Percentiles rank a stretch among this genome's conserved stretches.
Evolutionary conservation across 2,329 filamentous ascomycete genomes (phyloP).

Genomic region (Achaetomium macrosporum): DNA sequence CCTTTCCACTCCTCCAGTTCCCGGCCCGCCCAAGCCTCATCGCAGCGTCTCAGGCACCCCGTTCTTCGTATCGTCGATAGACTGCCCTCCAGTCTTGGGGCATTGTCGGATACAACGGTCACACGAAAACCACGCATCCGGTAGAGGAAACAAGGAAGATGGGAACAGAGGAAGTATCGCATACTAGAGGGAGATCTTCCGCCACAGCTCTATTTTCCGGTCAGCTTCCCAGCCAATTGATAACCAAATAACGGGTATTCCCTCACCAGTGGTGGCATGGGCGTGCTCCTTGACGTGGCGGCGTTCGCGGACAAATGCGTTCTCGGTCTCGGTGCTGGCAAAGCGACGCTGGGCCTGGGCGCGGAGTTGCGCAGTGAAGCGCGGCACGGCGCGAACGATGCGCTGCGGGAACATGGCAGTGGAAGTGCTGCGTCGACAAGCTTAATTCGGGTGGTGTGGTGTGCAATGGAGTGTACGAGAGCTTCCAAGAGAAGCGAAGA

Average conservation of each 20-base stretch:
- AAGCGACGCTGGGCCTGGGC: slow-evolving; percentile 62
- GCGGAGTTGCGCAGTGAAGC: slow-evolving; percentile 55
- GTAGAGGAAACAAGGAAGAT: not conserved
- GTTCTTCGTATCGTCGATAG: not conserved
- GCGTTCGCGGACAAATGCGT: slow-evolving; percentile 90
- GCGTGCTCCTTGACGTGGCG: slow-evolving; percentile 88
- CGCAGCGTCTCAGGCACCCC: not conserved
- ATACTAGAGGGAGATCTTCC: slow-evolving; percentile 94
- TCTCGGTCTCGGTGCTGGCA: slow-evolving; percentile 65
- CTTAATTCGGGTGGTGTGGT: slow-evolving; percentile 9
- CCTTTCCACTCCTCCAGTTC: not conserved
- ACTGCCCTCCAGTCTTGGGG: not conserved
- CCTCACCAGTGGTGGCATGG: slow-evolving; percentile 70
- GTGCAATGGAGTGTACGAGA: slow-evolving; percentile 9
- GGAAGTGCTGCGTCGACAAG: slow-evolving; percentile 4
- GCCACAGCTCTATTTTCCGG: slow-evolving; percentile 70
- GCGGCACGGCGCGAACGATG: slow-evolving; percentile 31
- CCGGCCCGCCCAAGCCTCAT: not conserved
- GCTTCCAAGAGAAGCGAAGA: slow-evolving; percentile 11
- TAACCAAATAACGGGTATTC: not conserved
- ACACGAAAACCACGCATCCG: slow-evolving; percentile 20
- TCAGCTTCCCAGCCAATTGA: slow-evolving; percentile 28
- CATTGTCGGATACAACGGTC: not conserved
- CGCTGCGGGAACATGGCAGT: slow-evolving; percentile 19
- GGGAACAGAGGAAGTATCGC: slow-evolving; percentile 31